These are phyloP conservation scores for Annona cherimola DNA, from an alignment of 164 flowering plant species.

Conservation along the genomic window DNA sequence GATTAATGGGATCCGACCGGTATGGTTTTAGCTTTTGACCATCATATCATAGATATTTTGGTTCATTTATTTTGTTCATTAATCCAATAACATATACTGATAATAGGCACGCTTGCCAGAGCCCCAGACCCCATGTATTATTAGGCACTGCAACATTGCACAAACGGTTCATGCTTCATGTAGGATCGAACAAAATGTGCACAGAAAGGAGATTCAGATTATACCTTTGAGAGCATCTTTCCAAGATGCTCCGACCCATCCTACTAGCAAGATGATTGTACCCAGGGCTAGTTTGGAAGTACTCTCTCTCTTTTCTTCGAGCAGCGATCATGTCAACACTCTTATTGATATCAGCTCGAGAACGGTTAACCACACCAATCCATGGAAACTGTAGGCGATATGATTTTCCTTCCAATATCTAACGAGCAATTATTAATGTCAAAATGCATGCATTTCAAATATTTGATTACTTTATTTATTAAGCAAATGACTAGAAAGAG, in stretches of 20 bases:
- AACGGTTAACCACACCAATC: conserved; percentile 84
- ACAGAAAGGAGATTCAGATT: background rate
- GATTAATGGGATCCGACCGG: too few species aligned
- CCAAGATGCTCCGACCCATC: conserved; percentile 87
- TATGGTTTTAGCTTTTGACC: background rate
- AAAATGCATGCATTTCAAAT: too few species aligned
- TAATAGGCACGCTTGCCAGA: background rate
- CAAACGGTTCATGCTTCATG: background rate
- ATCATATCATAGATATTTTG: background rate
- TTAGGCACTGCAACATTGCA: background rate
- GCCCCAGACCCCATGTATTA: background rate
- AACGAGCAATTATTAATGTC: conserved; percentile 12
- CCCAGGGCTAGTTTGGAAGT: conserved; percentile 62
- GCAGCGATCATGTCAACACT: conserved; percentile 93
- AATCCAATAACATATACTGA: background rate
- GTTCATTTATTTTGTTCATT: background rate
- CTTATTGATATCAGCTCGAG: conserved; percentile 83
- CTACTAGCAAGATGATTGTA: conserved; percentile 70
- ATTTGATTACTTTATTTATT: too few species aligned
- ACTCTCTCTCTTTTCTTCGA: conserved; percentile 72
- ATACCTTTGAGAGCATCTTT: conserved; percentile 76
- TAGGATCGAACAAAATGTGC: background rate
- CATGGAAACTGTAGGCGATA: conserved; percentile 71
- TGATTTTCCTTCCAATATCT: conserved; percentile 76
- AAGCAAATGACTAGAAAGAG: too few species aligned